Percentiles rank a stretch among this genome's conserved stretches.
Conservation (phyloP, 2,329 filamentous ascomycete species). For the Neopestalotiopsis clavispora region DNA sequence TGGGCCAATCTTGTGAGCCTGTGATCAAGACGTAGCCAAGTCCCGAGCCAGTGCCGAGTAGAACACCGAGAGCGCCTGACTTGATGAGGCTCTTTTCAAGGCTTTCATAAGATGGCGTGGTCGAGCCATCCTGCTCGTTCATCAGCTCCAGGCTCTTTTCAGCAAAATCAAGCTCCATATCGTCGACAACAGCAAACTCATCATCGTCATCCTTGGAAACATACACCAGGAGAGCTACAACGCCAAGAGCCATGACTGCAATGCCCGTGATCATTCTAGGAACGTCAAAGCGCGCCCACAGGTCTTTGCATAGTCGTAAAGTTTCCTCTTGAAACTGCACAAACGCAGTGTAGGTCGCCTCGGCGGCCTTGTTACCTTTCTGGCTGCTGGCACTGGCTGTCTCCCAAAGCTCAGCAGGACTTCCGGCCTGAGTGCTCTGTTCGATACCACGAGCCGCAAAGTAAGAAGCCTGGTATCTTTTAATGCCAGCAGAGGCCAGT, state of each 20-base stretch:
- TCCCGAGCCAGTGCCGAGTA: constrained; percentile 39
- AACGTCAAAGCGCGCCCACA: constrained; percentile 94
- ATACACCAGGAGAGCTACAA: constrained; percentile 75
- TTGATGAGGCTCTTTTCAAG: constrained; percentile 45
- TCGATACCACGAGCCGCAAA: constrained; percentile 72
- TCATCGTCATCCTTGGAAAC: constrained; percentile 64
- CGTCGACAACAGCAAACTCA: constrained; percentile 57
- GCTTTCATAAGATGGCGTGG: constrained; percentile 38
- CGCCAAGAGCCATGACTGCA: constrained; percentile 67
- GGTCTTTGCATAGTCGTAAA: constrained; percentile 75
- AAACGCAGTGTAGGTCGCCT: constrained; percentile 62
- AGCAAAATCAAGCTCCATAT: constrained; percentile 62
- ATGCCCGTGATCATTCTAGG: constrained; percentile 85
- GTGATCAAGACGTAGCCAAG: constrained; percentile 36
- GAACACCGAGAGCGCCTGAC: constrained; percentile 39
- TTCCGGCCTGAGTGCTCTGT: constrained; percentile 59
- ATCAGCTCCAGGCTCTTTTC: constrained; percentile 63
- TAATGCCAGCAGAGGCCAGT: constrained; percentile 82
- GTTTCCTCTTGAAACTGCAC: constrained; percentile 78
- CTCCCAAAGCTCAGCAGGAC: constrained; percentile 63
- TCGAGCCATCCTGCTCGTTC: constrained; percentile 34
- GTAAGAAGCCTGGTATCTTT: constrained; percentile 87
- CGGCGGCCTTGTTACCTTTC: constrained; percentile 44
- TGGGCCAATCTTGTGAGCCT: constrained; percentile 45
- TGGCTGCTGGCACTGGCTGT: constrained; percentile 46